These are phyloP conservation scores for Dryas drummondii DNA, from an alignment of 306 rosid species.

Conservation along the genomic window DNA sequence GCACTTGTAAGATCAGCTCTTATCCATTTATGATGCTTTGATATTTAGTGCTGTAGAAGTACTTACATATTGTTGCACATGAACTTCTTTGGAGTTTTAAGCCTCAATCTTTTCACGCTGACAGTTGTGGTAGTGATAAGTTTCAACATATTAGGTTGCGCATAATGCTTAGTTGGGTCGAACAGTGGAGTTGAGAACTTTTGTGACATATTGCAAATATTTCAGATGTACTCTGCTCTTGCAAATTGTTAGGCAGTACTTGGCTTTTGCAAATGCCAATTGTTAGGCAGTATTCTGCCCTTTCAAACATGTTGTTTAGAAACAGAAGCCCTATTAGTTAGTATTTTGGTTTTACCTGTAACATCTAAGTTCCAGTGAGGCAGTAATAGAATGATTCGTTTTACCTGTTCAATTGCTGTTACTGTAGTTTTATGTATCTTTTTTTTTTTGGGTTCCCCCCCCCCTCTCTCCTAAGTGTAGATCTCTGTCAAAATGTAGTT, in stretches of 20 bases:
- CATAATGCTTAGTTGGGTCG: neutral
- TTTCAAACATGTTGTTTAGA: slow-evolving; percentile 3
- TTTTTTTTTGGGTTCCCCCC: neutral
- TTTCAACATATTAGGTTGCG: neutral
- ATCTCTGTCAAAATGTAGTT: neutral
- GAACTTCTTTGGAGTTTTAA: neutral
- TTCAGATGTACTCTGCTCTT: neutral
- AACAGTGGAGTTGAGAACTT: neutral
- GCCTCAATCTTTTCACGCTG: neutral
- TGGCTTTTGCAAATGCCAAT: neutral
- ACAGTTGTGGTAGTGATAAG: neutral
- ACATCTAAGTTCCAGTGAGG: neutral
- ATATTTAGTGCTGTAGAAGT: slow-evolving; percentile 6
- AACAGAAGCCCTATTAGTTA: neutral
- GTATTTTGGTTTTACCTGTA: neutral
- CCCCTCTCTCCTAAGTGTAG: neutral
- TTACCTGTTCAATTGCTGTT: neutral
- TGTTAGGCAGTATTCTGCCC: neutral
- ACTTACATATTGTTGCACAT: neutral
- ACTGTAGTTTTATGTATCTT: neutral
- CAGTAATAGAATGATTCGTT: neutral
- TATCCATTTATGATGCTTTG: slow-evolving; percentile 21
- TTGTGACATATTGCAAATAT: neutral
- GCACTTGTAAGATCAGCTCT: slow-evolving; percentile 69
- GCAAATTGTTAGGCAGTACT: neutral